Conservation (phyloP, 768 basidiomycete species). For the Amanita muscaria region DNA sequence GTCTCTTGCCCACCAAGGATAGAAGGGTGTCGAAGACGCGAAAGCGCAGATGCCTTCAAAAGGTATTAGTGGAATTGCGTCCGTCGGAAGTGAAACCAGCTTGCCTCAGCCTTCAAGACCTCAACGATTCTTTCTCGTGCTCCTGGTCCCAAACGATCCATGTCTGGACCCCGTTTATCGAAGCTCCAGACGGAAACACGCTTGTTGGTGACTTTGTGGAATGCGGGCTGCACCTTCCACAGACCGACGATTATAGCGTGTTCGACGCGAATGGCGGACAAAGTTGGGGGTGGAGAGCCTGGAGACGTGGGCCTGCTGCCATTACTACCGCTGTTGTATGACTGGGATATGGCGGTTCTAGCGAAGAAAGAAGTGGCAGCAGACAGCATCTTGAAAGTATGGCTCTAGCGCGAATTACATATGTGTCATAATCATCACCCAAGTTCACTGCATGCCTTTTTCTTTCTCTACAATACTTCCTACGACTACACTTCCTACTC, state of each 20-base stretch:
- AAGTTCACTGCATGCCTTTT: no score
- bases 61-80: background rate
- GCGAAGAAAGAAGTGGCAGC: constrained; percentile 80
- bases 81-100: constrained; percentile 15
- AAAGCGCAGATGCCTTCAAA: constrained; percentile 69
- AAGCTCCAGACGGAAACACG: constrained; percentile 89
- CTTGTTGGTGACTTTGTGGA: constrained; percentile 85
- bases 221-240: constrained; percentile 83
- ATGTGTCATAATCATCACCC: no score
- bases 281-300: constrained; percentile 23
- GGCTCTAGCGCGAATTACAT: background rate
- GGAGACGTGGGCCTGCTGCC: constrained; percentile 44
- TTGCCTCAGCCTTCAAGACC: constrained; percentile 89
- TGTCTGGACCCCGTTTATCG: constrained; percentile 72
- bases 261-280: constrained; percentile 30
- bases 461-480: no score
- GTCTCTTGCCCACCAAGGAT: constrained; percentile 54
- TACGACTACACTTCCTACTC: no score
- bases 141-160: constrained; percentile 55
- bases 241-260: constrained; percentile 67
- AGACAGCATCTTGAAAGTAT: constrained; percentile 48
- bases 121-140: constrained; percentile 74
- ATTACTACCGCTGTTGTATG: constrained; percentile 47
- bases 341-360: constrained; percentile 72
- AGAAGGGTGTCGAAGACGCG: constrained; percentile 85